A percentile compares a stretch with the other conserved stretches of the same genome.
These are phyloP conservation scores for Fusarium nisikadoi DNA, from an alignment of 2,329 filamentous ascomycete species.

Conservation along the genomic window DNA sequence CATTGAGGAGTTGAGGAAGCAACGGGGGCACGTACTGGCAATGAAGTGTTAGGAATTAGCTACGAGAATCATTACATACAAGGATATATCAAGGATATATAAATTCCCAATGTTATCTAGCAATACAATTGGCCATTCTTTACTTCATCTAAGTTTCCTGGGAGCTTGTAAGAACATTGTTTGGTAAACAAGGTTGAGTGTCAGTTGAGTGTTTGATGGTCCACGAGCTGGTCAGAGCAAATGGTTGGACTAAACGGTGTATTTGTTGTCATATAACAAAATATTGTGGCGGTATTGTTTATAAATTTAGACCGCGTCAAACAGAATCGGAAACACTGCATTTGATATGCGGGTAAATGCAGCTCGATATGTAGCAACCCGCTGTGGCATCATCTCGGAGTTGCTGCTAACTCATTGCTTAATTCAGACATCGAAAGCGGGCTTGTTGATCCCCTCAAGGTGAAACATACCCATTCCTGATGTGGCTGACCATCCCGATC, in stretches of 20 bases:
- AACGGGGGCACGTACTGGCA: neutral
- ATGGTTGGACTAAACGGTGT: neutral
- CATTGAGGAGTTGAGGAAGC: conserved; percentile 6
- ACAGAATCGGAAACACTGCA: neutral
- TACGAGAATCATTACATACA: neutral
- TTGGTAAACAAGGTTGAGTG: neutral
- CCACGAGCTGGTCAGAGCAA: neutral
- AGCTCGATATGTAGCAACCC: neutral
- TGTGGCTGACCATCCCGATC: no score
- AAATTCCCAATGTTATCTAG: neutral
- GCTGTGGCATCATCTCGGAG: neutral
- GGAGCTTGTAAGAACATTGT: neutral
- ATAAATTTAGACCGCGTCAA: neutral
- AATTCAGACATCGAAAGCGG: neutral
- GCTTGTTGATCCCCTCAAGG: neutral
- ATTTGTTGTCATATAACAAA: neutral
- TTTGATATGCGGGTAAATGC: neutral
- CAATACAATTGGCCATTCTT: neutral
- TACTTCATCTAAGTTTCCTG: neutral
- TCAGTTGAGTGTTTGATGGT: neutral
- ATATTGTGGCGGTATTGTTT: neutral
- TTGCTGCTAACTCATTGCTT: neutral
- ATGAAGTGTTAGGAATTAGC: neutral
- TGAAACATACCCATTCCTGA: conserved; percentile 22
- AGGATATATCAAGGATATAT: neutral